Evolutionary conservation across 331 rosid species (phyloP).

Genomic region (Quercus lobata): DNA sequence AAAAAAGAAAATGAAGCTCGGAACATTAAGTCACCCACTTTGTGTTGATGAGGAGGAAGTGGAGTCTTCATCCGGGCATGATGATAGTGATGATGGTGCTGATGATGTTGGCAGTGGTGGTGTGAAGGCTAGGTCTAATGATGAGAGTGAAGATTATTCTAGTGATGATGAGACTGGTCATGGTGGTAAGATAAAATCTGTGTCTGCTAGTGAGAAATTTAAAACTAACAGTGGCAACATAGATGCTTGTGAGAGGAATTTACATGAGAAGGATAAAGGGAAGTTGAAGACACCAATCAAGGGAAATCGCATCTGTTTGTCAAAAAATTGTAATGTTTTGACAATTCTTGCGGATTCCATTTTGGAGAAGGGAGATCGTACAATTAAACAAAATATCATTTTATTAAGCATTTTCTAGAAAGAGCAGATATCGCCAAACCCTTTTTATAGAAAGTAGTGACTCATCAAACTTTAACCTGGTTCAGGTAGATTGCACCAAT

Average conservation of each 20-base stretch:
- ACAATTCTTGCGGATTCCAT: slow-evolving; percentile 30
- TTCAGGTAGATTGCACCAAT: no score
- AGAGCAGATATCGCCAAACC: no score
- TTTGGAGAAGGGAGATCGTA: neutral
- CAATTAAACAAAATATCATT: no score
- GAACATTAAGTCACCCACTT: slow-evolving; percentile 25
- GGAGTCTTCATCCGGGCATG: neutral
- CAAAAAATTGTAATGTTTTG: neutral
- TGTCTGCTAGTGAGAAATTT: neutral
- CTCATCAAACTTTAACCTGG: no score
- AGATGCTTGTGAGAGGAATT: neutral
- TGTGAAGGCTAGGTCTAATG: neutral
- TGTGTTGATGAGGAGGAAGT: slow-evolving; percentile 18
- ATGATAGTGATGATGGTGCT: neutral
- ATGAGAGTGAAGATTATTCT: neutral
- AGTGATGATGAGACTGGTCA: neutral
- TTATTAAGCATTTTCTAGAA: no score
- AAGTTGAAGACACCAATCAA: neutral
- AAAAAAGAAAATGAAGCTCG: neutral
- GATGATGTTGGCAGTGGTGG: neutral
- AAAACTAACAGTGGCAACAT: neutral
- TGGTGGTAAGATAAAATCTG: neutral
- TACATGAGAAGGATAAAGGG: neutral
- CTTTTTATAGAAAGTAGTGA: no score
- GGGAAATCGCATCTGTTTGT: neutral